Evolutionary conservation across 441 rosid genomes (phyloP).

Genomic region (Mallotus repandus): DNA sequence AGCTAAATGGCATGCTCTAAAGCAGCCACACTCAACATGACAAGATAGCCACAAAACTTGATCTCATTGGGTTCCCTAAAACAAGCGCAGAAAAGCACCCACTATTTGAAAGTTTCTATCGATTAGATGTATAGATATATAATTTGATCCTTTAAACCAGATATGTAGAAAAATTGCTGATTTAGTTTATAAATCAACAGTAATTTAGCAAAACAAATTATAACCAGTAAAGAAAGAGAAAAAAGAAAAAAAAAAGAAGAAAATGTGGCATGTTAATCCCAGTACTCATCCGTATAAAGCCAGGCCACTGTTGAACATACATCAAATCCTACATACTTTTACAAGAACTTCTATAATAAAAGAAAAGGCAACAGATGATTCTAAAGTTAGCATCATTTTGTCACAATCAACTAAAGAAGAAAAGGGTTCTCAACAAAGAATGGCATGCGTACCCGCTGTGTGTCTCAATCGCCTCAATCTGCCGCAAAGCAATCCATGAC

Average conservation of each 20-base stretch:
- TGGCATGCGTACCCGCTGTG: constrained; percentile 84
- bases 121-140: background rate
- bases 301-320: constrained; percentile 36
- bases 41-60: background rate
- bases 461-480: constrained; percentile 84
- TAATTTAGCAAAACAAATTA: background rate
- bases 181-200: constrained; percentile 14
- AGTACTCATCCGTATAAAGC: constrained; percentile 30
- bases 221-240: constrained; percentile 20
- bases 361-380: constrained; percentile 27
- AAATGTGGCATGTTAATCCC: constrained; percentile 29
- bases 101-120: background rate
- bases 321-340: constrained; percentile 32
- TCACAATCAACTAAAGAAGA: constrained; percentile 34
- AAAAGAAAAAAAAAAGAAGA: background rate
- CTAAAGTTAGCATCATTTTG: constrained; percentile 39
- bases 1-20: background rate
- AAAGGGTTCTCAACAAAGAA: constrained; percentile 24
- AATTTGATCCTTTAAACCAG: no score
- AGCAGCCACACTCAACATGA: background rate
- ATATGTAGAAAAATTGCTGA: constrained; percentile 12
- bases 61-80: background rate
- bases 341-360: constrained; percentile 20
- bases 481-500: constrained; percentile 83
- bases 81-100: background rate